Conservation (phyloP, 1,284 basidiomycete species). For the Irpex sp. region DNA sequence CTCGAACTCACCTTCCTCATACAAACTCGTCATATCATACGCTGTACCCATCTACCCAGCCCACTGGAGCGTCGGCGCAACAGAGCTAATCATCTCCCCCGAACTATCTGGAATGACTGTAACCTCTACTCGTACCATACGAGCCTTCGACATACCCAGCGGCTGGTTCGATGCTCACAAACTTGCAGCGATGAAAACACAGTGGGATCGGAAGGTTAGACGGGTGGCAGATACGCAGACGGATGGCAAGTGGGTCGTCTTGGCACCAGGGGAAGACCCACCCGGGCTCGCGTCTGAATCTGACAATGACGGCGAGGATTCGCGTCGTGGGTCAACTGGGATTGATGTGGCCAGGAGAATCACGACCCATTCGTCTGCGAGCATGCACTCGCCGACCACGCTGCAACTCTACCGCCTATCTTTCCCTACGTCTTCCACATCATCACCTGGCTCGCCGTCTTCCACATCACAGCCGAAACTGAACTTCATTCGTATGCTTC, state of each 20-base stretch:
- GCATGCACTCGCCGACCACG: constrained; percentile 45
- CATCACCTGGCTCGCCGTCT: constrained; percentile 34
- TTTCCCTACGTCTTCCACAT: constrained; percentile 44
- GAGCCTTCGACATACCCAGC: constrained; percentile 64
- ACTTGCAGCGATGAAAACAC: constrained; percentile 59
- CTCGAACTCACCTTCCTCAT: constrained; percentile 34
- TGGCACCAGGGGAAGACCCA: constrained; percentile 52
- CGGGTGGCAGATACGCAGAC: constrained; percentile 68
- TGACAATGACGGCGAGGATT: not conserved
- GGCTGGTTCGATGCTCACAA: constrained; percentile 70
- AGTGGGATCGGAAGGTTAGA: constrained; percentile 71
- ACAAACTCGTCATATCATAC: constrained; percentile 71
- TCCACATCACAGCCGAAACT: constrained; percentile 51
- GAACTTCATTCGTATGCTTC: constrained; percentile 65
- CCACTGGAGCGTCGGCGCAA: constrained; percentile 78
- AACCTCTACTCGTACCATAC: constrained; percentile 52
- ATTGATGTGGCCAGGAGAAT: constrained; percentile 14
- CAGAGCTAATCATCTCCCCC: constrained; percentile 63
- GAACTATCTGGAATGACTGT: constrained; percentile 18
- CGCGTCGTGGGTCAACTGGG: not conserved
- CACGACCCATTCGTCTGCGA: constrained; percentile 26
- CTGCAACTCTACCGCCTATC: constrained; percentile 72
- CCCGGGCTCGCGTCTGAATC: not conserved
- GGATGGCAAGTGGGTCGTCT: constrained; percentile 80
- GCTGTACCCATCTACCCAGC: constrained; percentile 72